Conservation (phyloP, 805 yeast genomes). For the Saccharomyces cerevisiae region DNA sequence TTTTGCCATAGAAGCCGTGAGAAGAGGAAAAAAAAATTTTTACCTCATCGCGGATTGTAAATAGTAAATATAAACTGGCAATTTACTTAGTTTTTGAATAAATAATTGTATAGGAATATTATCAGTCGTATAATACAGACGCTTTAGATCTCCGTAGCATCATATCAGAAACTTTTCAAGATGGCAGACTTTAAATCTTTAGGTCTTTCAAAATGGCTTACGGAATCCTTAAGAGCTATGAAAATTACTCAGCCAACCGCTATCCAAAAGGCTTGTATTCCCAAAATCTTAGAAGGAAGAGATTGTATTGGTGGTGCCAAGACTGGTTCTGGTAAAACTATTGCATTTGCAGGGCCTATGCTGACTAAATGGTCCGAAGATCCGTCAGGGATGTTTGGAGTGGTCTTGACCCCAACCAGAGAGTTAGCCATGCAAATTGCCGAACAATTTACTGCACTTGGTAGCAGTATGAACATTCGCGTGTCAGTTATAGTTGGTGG, state of each 20-base stretch:
- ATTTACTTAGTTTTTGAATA: background rate
- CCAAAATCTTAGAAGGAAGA: constrained; percentile 63
- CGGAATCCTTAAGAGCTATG: constrained; percentile 74
- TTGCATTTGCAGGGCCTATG: constrained; percentile 98
- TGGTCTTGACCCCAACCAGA: constrained; percentile 84
- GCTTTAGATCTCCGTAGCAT: background rate
- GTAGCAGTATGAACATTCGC: constrained; percentile 78
- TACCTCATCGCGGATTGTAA: background rate
- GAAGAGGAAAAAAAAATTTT: background rate
- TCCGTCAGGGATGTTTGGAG: constrained; percentile 86
- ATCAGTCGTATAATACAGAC: background rate
- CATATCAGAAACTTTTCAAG: constrained; percentile 7
- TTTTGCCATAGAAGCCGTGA: background rate
- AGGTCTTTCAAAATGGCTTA: constrained; percentile 82
- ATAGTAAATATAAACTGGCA: background rate
- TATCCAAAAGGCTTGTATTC: constrained; percentile 84
- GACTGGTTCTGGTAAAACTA: constrained; percentile 96
- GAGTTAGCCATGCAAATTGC: constrained; percentile 95
- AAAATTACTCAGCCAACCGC: constrained; percentile 74
- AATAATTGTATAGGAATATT: background rate
- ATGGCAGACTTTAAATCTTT: constrained; percentile 41
- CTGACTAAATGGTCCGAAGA: constrained; percentile 89
- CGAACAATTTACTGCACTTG: constrained; percentile 90
- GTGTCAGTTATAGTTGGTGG: constrained; percentile 91
- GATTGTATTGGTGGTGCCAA: constrained; percentile 98